Evolutionary conservation across 106 monocot genomes (phyloP).

Genomic region (Dendrobium officinale): DNA sequence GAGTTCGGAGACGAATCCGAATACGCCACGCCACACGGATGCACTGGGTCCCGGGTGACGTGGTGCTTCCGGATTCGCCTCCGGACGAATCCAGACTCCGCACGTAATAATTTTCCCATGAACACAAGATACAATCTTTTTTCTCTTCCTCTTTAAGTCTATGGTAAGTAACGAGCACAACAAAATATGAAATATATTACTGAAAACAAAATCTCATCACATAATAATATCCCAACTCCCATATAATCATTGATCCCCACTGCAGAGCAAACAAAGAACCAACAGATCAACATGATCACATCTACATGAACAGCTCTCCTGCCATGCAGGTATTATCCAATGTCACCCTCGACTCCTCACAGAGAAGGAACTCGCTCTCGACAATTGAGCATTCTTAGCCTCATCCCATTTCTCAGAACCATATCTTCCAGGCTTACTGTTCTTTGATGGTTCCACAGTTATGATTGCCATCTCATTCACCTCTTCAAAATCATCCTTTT

Average conservation of each 20-base stretch:
- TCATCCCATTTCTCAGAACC: background rate
- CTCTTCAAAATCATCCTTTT: background rate
- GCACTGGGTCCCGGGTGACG: no score
- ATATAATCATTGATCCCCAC: background rate
- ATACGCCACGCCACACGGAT: no score
- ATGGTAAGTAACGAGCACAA: background rate
- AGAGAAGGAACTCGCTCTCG: conserved; percentile 9
- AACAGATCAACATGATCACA: background rate
- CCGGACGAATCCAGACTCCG: no score
- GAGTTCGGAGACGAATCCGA: no score
- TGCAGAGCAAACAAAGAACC: background rate
- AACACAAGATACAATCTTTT: background rate
- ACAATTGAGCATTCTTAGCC: background rate
- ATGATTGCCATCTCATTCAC: background rate
- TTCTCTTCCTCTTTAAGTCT: background rate
- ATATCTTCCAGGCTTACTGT: background rate
- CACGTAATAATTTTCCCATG: no score
- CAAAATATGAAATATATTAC: background rate
- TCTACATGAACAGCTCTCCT: background rate
- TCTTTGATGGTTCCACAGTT: background rate
- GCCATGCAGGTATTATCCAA: background rate
- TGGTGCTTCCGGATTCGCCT: no score
- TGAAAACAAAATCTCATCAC: background rate
- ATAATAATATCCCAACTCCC: background rate
- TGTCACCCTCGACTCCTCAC: conserved; percentile 23